A percentile compares a stretch with the other conserved stretches of the same genome.
These are phyloP conservation scores for Erigeron philadelphicus DNA, from an alignment of 140 eudicot genomes.

Conservation along the genomic window DNA sequence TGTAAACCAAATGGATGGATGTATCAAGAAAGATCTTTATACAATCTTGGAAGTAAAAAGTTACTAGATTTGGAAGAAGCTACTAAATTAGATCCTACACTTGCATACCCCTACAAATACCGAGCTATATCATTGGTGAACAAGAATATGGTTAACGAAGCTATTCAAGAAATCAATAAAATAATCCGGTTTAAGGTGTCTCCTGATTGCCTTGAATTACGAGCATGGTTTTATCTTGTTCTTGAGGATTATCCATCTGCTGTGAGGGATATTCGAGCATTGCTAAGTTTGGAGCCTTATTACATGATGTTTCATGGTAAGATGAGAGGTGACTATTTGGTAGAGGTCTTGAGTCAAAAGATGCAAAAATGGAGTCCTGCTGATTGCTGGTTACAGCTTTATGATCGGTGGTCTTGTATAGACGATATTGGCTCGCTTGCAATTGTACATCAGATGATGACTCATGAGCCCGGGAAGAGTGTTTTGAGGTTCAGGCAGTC, in stretches of 20 bases:
- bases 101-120: constrained; percentile 65
- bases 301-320: constrained; percentile 70
- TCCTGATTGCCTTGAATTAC: constrained; percentile 68
- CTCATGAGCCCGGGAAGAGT: constrained; percentile 70
- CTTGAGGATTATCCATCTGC: constrained; percentile 65
- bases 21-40: constrained; percentile 73
- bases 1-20: constrained; percentile 64
- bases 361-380: constrained; percentile 70
- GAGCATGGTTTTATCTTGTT: constrained; percentile 71
- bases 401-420: constrained; percentile 83
- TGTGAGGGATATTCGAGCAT: constrained; percentile 58
- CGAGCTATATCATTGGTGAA: constrained; percentile 50
- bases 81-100: constrained; percentile 65
- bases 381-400: constrained; percentile 84
- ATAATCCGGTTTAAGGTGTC: constrained; percentile 64
- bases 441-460: constrained; percentile 73
- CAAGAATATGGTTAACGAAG: constrained; percentile 43
- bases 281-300: constrained; percentile 63
- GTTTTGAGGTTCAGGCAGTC: constrained; percentile 75
- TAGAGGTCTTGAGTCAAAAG: constrained; percentile 48
- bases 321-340: constrained; percentile 53
- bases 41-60: constrained; percentile 64
- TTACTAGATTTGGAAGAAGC: constrained; percentile 55
- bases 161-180: constrained; percentile 57
- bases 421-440: constrained; percentile 90